Evolutionary conservation across 2,329 filamentous ascomycete species (phyloP), one percentile per base, ranked within the genome.

Genomic region (Neocucurbitaria cava): DNA sequence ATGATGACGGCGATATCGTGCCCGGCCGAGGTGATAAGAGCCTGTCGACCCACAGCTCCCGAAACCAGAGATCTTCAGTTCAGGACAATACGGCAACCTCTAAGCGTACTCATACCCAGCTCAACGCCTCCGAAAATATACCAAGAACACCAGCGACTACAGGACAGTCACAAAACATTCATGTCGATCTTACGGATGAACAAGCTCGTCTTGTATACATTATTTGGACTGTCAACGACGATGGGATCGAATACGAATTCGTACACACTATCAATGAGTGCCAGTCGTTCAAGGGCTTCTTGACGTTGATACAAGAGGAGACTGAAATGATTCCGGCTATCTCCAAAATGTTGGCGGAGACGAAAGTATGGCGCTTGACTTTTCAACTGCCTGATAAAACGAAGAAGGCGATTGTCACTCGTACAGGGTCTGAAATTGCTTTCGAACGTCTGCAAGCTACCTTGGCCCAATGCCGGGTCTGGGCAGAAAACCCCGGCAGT

Each of bases 401-500:
- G 5, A 61, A 51, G 31, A 58, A 57, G 42, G 57, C 53, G 2
- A 38, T 48, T 3, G 11, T 58, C 18, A 42, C 41, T 18, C 56
- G 41, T 24, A 49, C 43, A 31, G 54, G 47, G 15, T 49, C 40
- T 9, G 57, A 62, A 20, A 33, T n/a, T n/a, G 55, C 42, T 4
- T 65, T 61, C 17, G 43, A 53, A 17, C 49, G 52, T 21, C 46
- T 64, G 23, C 43, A 49, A 5, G 41, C n/a, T 30, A 41, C 49
- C 15, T 35, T 62, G 31, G 46, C 47, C 9, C 42, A 55, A 31
- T 35, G 33, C 11, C 31, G 46, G 18, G 18, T 52, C n/a, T 52
- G 51, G 53, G 13, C 15, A 6, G 33, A 39, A 21, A 30, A 45
- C 13, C n/a, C 20, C 6, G 11, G 44, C 7, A 35, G 31, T 4